Conservation (phyloP, 495 filamentous ascomycete genomes). For the Wilcoxina mikolae region DNA sequence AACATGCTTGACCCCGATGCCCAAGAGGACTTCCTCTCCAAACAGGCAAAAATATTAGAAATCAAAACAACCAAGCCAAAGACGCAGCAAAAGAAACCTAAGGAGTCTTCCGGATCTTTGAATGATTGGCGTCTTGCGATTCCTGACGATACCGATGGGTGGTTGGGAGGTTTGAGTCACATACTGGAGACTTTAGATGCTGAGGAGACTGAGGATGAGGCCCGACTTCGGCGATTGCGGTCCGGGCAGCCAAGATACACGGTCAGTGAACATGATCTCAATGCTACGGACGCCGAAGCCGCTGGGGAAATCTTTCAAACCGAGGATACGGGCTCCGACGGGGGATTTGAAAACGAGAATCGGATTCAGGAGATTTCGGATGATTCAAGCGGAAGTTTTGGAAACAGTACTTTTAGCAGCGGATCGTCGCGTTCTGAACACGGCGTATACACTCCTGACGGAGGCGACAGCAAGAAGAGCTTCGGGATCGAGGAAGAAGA, state of each 20-base stretch:
- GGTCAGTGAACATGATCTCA: constrained; percentile 1
- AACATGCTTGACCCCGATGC: constrained; percentile 41
- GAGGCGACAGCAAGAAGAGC: not conserved
- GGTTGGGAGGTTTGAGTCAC: constrained; percentile 16
- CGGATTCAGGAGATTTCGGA: not conserved
- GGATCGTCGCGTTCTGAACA: not conserved
- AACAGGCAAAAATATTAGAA: too few species aligned
- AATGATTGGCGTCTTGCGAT: not conserved
- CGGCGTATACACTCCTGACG: not conserved
- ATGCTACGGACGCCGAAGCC: not conserved
- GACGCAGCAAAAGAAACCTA: not conserved
- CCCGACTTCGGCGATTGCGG: not conserved
- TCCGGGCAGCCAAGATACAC: not conserved
- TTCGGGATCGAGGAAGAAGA: not conserved
- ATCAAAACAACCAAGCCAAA: not conserved
- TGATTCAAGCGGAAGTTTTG: not conserved
- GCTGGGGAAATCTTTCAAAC: not conserved
- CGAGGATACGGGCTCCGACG: not conserved
- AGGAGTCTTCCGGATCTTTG: not conserved
- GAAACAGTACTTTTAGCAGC: not conserved
- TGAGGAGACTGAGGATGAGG: constrained; percentile 1
- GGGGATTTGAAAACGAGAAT: not conserved
- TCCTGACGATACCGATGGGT: constrained; percentile 9
- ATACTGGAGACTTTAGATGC: constrained; percentile 12
- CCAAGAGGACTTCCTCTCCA: too few species aligned